Percentiles rank a stretch among this genome's conserved stretches.
These are phyloP conservation scores for Solanum microdontum DNA, from an alignment of 257 asterid genomes.

Conservation along the genomic window DNA sequence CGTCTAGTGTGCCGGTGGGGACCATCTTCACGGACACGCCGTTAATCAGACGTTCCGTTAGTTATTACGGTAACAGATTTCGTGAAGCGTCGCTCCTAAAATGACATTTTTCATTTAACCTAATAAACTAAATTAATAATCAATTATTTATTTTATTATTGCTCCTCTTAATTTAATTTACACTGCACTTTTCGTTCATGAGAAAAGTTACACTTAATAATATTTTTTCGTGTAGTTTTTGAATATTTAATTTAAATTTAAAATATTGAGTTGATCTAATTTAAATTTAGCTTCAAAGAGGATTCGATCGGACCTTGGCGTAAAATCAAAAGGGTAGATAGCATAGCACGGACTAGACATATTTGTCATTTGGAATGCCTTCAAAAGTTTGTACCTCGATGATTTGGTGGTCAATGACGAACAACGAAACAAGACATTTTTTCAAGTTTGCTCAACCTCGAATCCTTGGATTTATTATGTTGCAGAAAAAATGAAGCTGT, in stretches of 20 bases:
- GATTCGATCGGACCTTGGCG: fast-evolving
- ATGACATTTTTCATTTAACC: neutral
- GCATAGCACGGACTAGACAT: neutral
- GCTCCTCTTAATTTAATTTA: neutral
- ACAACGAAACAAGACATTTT: neutral
- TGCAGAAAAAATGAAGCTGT: neutral
- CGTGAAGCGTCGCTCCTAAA: neutral
- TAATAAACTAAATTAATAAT: neutral
- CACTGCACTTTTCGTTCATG: neutral
- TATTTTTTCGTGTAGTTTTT: no score
- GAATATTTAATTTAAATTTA: no score
- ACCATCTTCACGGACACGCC: constrained; percentile 11
- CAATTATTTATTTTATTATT: neutral
- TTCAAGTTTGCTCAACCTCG: neutral
- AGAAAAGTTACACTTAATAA: no score
- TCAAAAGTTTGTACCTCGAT: neutral
- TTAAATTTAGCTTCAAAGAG: no score
- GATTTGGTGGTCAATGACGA: neutral
- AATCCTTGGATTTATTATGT: neutral
- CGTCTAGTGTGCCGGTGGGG: constrained; percentile 51
- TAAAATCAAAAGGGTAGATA: neutral
- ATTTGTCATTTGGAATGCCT: neutral
- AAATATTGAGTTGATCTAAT: neutral
- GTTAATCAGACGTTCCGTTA: neutral
- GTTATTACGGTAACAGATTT: neutral